Conservation (phyloP, 371 early-diverging fungal species). For the Massospora cicadina region DNA sequence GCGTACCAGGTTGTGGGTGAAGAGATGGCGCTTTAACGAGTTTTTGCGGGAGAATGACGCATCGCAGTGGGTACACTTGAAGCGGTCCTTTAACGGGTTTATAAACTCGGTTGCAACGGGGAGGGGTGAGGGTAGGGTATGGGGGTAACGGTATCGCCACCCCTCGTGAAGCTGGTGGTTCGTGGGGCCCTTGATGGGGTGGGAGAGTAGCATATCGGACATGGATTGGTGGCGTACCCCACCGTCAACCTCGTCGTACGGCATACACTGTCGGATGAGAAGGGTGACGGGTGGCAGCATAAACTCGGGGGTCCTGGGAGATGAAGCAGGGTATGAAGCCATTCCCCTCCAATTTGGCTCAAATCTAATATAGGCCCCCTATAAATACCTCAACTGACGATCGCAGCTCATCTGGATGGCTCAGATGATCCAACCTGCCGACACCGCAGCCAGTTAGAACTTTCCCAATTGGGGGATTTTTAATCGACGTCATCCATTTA, state of each 20-base stretch:
- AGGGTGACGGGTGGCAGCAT: background rate
- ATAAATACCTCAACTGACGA: too few relatives aligned
- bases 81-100: background rate
- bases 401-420: too few relatives aligned
- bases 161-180: background rate
- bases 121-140: background rate
- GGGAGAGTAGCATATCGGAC: background rate
- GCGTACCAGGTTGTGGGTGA: constrained; percentile 3
- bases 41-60: constrained; percentile 7
- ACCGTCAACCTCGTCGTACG: background rate
- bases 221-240: background rate
- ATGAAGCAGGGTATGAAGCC: too few relatives aligned
- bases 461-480: too few relatives aligned
- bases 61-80: background rate
- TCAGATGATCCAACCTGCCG: too few relatives aligned
- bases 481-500: too few relatives aligned
- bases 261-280: background rate
- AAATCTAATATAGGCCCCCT: too few relatives aligned
- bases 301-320: background rate
- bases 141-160: background rate
- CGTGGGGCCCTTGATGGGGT: background rate
- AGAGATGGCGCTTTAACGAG: constrained; percentile 2
- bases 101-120: background rate
- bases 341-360: too few relatives aligned
- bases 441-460: too few relatives aligned